Conservation (phyloP, 768 basidiomycete species). For the Suillus lakei region DNA sequence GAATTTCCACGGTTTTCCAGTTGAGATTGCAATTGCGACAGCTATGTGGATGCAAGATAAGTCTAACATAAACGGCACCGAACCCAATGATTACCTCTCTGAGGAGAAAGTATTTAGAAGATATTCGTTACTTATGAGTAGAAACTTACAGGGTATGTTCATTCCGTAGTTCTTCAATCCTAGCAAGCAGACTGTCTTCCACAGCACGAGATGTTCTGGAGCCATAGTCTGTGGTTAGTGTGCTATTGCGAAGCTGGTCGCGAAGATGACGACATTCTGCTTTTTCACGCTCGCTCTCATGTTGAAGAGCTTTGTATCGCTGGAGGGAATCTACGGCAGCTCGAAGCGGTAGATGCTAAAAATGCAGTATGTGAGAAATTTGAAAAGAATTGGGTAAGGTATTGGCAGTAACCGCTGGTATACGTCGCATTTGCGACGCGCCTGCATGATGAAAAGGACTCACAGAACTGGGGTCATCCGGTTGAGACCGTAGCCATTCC, state of each 20-base stretch:
- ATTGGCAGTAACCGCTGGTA: background rate
- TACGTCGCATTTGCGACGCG: background rate
- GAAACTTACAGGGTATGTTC: constrained; percentile 31
- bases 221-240: constrained; percentile 36
- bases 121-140: background rate
- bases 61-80: background rate
- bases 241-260: constrained; percentile 33
- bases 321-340: constrained; percentile 39
- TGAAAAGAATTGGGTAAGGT: background rate
- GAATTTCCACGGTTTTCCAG: constrained; percentile 41
- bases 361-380: constrained; percentile 24
- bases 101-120: background rate
- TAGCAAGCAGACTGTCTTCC: constrained; percentile 39
- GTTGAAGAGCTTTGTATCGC: constrained; percentile 43
- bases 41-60: constrained; percentile 28
- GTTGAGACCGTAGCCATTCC: constrained; percentile 50
- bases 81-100: constrained; percentile 8
- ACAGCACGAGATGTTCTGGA: constrained; percentile 40
- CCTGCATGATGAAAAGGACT: constrained; percentile 17
- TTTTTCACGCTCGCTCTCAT: constrained; percentile 36
- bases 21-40: constrained; percentile 39
- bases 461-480: constrained; percentile 44
- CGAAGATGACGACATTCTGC: constrained; percentile 36
- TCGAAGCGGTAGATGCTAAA: constrained; percentile 38
- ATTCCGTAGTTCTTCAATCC: constrained; percentile 37